Conservation (phyloP, 805 yeast species). For the Sugiyamaella valdiviana region DNA sequence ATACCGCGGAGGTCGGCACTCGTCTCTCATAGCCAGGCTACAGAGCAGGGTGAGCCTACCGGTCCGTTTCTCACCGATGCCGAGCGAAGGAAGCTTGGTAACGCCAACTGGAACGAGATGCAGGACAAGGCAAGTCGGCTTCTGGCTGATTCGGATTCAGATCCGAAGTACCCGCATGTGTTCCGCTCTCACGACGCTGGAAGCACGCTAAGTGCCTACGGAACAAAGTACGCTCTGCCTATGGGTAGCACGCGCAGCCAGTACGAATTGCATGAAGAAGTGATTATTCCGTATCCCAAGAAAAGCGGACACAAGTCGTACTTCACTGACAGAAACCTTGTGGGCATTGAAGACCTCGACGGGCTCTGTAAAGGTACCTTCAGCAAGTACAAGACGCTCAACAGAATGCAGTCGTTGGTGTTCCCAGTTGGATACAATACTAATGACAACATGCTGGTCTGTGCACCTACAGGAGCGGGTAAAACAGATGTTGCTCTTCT, state of each 20-base stretch:
- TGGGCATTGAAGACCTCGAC: constrained; percentile 62
- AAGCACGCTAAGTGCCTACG: constrained; percentile 67
- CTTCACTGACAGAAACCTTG: constrained; percentile 36
- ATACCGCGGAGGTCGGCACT: constrained; percentile 40
- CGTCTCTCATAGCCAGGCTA: constrained; percentile 5
- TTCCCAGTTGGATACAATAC: constrained; percentile 89
- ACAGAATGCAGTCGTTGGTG: constrained; percentile 84
- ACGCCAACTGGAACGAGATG: constrained; percentile 20
- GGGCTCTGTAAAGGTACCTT: constrained; percentile 78
- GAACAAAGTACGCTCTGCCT: constrained; percentile 75
- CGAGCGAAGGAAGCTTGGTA: constrained; percentile 20
- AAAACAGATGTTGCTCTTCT: constrained; percentile 89
- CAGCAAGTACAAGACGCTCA: constrained; percentile 65
- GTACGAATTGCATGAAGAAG: constrained; percentile 61
- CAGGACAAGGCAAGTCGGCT: constrained; percentile 13
- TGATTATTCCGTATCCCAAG: constrained; percentile 71
- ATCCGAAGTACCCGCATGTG: constrained; percentile 71
- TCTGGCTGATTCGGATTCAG: constrained; percentile 3
- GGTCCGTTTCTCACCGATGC: constrained; percentile 14
- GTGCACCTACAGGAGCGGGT: constrained; percentile 99
- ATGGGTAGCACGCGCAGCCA: constrained; percentile 55
- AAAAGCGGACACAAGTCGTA: background rate
- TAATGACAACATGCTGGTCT: constrained; percentile 88
- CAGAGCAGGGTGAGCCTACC: background rate
- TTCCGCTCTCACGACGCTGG: constrained; percentile 64